phyloP scores from a whole-genome alignment of 305 asterid genomes.

The Stenogyne calaminthoides region DNA sequence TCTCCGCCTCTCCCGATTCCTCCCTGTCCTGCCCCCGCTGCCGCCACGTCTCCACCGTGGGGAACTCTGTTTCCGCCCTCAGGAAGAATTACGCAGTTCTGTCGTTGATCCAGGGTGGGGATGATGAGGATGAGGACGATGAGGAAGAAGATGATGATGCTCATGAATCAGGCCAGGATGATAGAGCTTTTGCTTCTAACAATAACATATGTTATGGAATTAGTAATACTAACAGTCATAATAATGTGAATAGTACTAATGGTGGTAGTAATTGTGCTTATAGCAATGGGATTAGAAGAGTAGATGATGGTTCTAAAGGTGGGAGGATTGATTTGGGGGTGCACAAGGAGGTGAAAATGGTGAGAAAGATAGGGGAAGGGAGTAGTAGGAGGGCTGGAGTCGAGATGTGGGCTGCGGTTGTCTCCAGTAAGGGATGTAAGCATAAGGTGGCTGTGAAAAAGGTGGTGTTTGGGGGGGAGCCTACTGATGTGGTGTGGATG shows the following conservation, averaged over 20 bases:
- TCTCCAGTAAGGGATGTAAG: slow-evolving; percentile 62
- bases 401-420: slow-evolving; percentile 80
- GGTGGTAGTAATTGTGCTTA: slow-evolving; percentile 29
- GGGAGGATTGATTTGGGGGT: slow-evolving; percentile 69
- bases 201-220: slow-evolving; percentile 26
- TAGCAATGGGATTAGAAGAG: slow-evolving; percentile 43
- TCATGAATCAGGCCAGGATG: slow-evolving; percentile 33
- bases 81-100: slow-evolving; percentile 84
- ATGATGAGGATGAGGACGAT: slow-evolving; percentile 69
- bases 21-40: slow-evolving; percentile 94
- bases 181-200: neutral
- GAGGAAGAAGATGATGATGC: slow-evolving; percentile 55
- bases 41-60: slow-evolving; percentile 86
- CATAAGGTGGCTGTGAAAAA: slow-evolving; percentile 89
- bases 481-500: slow-evolving; percentile 80
- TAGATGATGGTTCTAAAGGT: slow-evolving; percentile 45
- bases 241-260: slow-evolving; percentile 23
- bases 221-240: slow-evolving; percentile 7
- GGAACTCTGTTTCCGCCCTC: slow-evolving; percentile 85
- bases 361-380: slow-evolving; percentile 65
- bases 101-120: slow-evolving; percentile 67
- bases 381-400: slow-evolving; percentile 53
- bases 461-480: slow-evolving; percentile 64
- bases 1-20: slow-evolving; percentile 69
- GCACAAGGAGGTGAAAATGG: slow-evolving; percentile 75